Evolutionary conservation across 371 early-diverging fungal species (phyloP), one percentile per base, ranked within the genome.

Genomic region (Lichtheimia ramosa): DNA sequence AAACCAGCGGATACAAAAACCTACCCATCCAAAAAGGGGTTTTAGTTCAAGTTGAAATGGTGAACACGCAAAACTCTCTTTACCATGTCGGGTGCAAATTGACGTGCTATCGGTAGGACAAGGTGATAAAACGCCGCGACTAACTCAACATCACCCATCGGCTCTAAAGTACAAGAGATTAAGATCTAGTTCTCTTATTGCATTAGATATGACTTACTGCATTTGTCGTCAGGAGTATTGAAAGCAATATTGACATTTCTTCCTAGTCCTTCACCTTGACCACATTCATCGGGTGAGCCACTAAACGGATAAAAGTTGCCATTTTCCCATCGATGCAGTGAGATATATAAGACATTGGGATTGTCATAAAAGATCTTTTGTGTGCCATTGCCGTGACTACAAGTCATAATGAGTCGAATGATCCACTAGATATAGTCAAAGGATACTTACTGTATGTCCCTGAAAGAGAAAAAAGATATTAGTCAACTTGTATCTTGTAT

Each of bases 121-220:
- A 88, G 69, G 61, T 83, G 79, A 73, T 83, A 72, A 58, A 88
- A 83, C 12, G 86, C 86, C n/a, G 82, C 81, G 49, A 86, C 66
- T 55, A 85, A 88, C 41, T 86, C 88, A 3, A 83, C 76, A 66
- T 88, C 87, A n/a, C 86, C 86, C 83, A 86, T 83, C 0, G 85
- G 83, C 56, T 73, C 83, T 59, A 43, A 16, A 23, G 46, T 34
- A 24, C 13, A 27, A 53, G 3, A 39, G 7, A 53, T 20, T 8
- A 34, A 34, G 34, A 34, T 4, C 4, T 34, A 10, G 34, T 10
- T 34, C 0, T 34, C 34, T 5, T 34, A 25, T 23, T n/a, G n/a
- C 18, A 23, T 20, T 43, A 20, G 3, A 42, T 23, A 7, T 18
- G 16, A 61, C 72, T 66, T 71, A 81, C 85, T 76, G 63, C 82